Evolutionary conservation across 345 rosid species (phyloP), one percentile per base, ranked within the genome.

Genomic region (Ceriops zippeliana): DNA sequence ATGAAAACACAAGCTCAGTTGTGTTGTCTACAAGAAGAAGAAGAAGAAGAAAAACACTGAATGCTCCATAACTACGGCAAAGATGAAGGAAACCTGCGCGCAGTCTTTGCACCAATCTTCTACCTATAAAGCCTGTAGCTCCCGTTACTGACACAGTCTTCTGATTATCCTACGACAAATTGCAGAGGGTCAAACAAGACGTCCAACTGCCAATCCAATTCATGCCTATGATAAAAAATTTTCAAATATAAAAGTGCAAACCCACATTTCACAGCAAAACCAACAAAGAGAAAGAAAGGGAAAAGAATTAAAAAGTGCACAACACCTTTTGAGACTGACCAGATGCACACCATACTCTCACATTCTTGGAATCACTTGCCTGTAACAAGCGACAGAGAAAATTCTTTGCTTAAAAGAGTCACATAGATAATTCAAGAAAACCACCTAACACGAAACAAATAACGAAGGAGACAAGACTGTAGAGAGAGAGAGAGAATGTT

Each of bases 61-160:
- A 27, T 10, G 34, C 5, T 61, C 22, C 7, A 57, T 15, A 60
- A 58, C 30, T 3, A 22, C 58, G 24, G 63, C 30, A 28, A 28
- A 61, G 35, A 58, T 22, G 70, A 32, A 17, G 19, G 8, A 62
- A 67, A 93, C 98, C 98, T 85, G 87, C 83, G 53, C 76, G 87
- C 56, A 93, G 82, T 81, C 90, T 84, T 75, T 84, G 90, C 71
- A 93, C 96, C 87, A 90, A 78, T 85, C 89, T 78, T 83, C 74
- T 84, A 35, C 96, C 98, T 22, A 91, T 82, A 77, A 93, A 93
- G 7, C 98, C 98, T 21, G 97, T 91, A 62, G 98, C 97, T 80
- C 97, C 97, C 10, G 97, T 93, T 68, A 90, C 75, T 27, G 98
- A 83, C 46, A 93, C 96, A 46, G 86, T 91, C 93, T 89, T 86